phyloP scores from a whole-genome alignment of 2,329 filamentous ascomycete genomes.

The Aspergillus pseudonomiae region DNA sequence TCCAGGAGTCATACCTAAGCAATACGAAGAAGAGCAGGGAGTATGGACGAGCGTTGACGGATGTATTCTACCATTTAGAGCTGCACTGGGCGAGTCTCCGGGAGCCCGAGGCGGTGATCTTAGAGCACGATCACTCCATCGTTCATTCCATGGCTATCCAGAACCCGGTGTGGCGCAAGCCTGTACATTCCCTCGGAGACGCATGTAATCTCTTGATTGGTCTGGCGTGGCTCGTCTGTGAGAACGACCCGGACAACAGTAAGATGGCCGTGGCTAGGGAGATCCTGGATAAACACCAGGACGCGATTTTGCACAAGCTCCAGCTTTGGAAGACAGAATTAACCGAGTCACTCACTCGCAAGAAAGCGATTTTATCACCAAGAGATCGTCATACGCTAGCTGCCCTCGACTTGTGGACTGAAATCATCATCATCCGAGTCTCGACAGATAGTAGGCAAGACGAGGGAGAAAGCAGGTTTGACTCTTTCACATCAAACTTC shows the following conservation, averaged over 20 bases:
- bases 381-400: background rate
- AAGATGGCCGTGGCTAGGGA: background rate
- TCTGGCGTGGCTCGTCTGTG: background rate
- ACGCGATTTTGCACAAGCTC: background rate
- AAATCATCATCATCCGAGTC: background rate
- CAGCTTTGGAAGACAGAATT: background rate
- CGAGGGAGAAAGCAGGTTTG: background rate
- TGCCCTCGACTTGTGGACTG: background rate
- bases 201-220: background rate
- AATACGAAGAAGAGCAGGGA: background rate
- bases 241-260: background rate
- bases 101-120: slow-evolving; percentile 3
- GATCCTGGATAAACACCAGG: background rate
- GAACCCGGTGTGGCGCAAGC: background rate
- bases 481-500: background rate
- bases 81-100: slow-evolving; percentile 15
- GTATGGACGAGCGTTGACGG: slow-evolving; percentile 4
- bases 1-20: background rate
- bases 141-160: background rate
- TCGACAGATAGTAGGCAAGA: background rate
- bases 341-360: background rate
- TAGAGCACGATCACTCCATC: background rate
- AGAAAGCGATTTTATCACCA: background rate
- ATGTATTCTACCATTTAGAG: slow-evolving; percentile 14
- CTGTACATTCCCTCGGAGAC: background rate